A percentile compares a stretch with the other conserved stretches of the same genome.
phyloP scores from a whole-genome alignment of 352 stramenopile species.

The Globisporangium abappressorium region DNA sequence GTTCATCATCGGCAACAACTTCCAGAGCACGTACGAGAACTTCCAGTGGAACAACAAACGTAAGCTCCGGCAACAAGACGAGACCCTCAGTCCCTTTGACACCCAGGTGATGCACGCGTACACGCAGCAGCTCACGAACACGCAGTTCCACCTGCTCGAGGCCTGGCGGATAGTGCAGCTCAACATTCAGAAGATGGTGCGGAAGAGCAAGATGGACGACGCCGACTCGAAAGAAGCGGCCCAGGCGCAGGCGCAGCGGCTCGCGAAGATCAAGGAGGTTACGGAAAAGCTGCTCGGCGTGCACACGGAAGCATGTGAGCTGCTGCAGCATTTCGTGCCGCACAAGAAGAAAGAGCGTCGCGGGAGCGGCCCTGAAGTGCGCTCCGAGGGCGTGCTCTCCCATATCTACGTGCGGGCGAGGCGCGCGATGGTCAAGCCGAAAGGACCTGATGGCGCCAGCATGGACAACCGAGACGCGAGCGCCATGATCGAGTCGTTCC shows the following conservation, averaged over 20 bases:
- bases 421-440: slow-evolving; percentile 12
- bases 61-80: slow-evolving; percentile 44
- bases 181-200: slow-evolving; percentile 36
- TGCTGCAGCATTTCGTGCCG: slow-evolving; percentile 53
- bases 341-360: slow-evolving; percentile 33
- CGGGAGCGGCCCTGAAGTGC: background rate
- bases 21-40: slow-evolving; percentile 55
- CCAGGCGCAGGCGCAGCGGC: slow-evolving; percentile 28
- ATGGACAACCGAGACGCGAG: slow-evolving; percentile 4
- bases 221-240: slow-evolving; percentile 25
- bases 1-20: slow-evolving; percentile 77
- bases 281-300: slow-evolving; percentile 34
- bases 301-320: slow-evolving; percentile 33
- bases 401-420: slow-evolving; percentile 44
- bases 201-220: slow-evolving; percentile 17
- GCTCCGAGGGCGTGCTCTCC: slow-evolving; percentile 32
- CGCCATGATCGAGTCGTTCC: slow-evolving; percentile 25
- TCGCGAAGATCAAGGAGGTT: slow-evolving; percentile 47
- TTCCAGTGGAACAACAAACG: slow-evolving; percentile 57
- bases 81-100: slow-evolving; percentile 55
- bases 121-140: slow-evolving; percentile 52
- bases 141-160: slow-evolving; percentile 56
- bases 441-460: background rate
- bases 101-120: slow-evolving; percentile 38
- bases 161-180: slow-evolving; percentile 45